Percentiles rank a stretch among this genome's conserved stretches.
Evolutionary conservation across 352 stramenopile species (phyloP).

Genomic region (Phytophthora citricola): DNA sequence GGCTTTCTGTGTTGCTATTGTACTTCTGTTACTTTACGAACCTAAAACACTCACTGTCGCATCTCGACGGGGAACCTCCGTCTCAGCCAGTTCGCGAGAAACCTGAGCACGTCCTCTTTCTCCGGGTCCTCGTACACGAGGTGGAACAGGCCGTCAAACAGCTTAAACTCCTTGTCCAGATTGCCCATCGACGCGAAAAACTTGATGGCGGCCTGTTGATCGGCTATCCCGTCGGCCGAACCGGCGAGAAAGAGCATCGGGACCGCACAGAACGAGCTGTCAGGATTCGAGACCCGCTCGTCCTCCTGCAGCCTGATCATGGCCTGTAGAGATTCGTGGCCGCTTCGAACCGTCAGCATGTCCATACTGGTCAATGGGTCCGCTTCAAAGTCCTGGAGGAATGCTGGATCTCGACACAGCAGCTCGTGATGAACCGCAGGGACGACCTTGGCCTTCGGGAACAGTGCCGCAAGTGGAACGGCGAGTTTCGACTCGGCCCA

Average conservation of each 20-base stretch:
- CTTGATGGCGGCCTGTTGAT: slow-evolving; percentile 45
- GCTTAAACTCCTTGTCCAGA: slow-evolving; percentile 66
- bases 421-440: slow-evolving; percentile 55
- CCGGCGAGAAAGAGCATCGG: slow-evolving; percentile 49
- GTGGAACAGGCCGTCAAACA: slow-evolving; percentile 65
- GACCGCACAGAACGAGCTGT: slow-evolving; percentile 38
- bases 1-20: background rate
- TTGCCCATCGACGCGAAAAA: slow-evolving; percentile 59
- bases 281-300: slow-evolving; percentile 29
- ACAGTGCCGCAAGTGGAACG: slow-evolving; percentile 40
- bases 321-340: slow-evolving; percentile 35
- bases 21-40: background rate
- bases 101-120: slow-evolving; percentile 47
- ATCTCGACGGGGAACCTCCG: slow-evolving; percentile 32
- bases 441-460: slow-evolving; percentile 49
- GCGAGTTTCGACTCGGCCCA: slow-evolving; percentile 48
- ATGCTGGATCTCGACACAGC: slow-evolving; percentile 42
- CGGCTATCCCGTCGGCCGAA: slow-evolving; percentile 51
- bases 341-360: slow-evolving; percentile 49
- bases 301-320: slow-evolving; percentile 44
- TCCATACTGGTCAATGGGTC: slow-evolving; percentile 57
- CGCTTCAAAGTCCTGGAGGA: slow-evolving; percentile 50
- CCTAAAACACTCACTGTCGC: slow-evolving; percentile 11
- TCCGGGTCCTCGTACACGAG: slow-evolving; percentile 66
- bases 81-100: slow-evolving; percentile 34